Evolutionary conservation across 139 green algal genomes (phyloP).

Genomic region (Haematococcus lacustris): DNA sequence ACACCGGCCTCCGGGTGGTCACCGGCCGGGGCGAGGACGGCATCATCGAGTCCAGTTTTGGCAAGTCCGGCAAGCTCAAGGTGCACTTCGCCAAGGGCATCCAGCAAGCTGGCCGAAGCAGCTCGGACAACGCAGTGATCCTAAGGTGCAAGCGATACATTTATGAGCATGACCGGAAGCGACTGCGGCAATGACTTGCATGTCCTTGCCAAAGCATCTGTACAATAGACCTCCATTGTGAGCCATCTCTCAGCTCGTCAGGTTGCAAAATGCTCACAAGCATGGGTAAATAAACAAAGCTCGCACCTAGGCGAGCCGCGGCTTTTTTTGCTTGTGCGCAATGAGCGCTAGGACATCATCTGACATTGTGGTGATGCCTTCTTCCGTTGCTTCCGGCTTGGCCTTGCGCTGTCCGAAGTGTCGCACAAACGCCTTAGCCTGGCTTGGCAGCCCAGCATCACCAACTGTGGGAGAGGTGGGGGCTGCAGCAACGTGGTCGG

Average conservation of each 20-base stretch:
- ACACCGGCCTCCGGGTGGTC: slow-evolving; percentile 58
- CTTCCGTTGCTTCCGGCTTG: slow-evolving; percentile 46
- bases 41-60: slow-evolving; percentile 70
- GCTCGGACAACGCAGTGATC: slow-evolving; percentile 22
- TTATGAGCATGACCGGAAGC: slow-evolving; percentile 42
- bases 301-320: not conserved
- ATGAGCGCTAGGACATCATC: slow-evolving; percentile 35
- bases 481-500: no score
- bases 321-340: slow-evolving; percentile 12
- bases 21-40: slow-evolving; percentile 43
- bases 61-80: slow-evolving; percentile 81
- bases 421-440: not conserved
- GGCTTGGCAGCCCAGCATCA: no score
- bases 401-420: slow-evolving; percentile 46
- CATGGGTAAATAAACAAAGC: not conserved
- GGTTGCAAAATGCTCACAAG: not conserved
- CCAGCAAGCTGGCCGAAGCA: not conserved
- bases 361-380: slow-evolving; percentile 22
- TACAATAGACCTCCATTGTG: not conserved
- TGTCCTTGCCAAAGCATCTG: not conserved
- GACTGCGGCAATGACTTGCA: slow-evolving; percentile 4
- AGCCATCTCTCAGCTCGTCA: not conserved
- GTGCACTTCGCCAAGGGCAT: slow-evolving; percentile 46
- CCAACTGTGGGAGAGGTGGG: no score
- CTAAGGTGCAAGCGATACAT: slow-evolving; percentile 69